Evolutionary conservation across 495 filamentous ascomycete genomes (phyloP).

Genomic region (Aspergillus egyptiacus): DNA sequence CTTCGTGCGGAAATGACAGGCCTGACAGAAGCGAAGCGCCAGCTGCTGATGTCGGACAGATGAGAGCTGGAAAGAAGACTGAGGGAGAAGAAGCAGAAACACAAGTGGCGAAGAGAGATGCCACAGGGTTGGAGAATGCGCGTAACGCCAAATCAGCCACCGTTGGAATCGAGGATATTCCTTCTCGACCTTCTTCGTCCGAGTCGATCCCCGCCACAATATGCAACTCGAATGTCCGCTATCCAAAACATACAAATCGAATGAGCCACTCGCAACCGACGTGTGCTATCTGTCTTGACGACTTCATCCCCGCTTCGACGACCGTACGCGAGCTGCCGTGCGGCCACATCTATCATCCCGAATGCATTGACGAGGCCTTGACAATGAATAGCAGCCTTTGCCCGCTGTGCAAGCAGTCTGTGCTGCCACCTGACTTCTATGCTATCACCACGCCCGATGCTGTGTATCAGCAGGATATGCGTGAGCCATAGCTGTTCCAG

Average conservation of each 20-base stretch:
- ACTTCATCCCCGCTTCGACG: constrained; percentile 61
- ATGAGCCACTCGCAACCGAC: constrained; percentile 44
- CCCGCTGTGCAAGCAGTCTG: constrained; percentile 77
- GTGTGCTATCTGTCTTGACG: constrained; percentile 82
- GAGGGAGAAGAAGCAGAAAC: not conserved
- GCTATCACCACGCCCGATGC: constrained; percentile 67
- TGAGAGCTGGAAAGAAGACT: not conserved
- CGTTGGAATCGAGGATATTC: not conserved
- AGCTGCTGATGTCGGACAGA: not conserved
- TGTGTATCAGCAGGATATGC: constrained; percentile 67
- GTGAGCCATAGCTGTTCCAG: constrained; percentile 1
- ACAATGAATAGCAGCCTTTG: constrained; percentile 68
- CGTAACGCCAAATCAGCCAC: not conserved
- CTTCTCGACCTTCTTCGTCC: not conserved
- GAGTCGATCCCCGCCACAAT: not conserved
- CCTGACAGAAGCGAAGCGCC: not conserved
- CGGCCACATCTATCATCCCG: constrained; percentile 84
- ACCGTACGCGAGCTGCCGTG: constrained; percentile 80
- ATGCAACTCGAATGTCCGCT: not conserved
- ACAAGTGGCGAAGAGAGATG: not conserved
- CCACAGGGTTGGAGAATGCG: not conserved
- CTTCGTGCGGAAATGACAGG: not conserved
- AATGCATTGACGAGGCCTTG: constrained; percentile 80
- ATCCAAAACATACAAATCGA: constrained; percentile 14
- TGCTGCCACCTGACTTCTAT: constrained; percentile 61